A percentile compares a stretch with the other conserved stretches of the same genome.
Conservation (phyloP, 352 stramenopile genomes). For the Peronospora belbahrii region DNA sequence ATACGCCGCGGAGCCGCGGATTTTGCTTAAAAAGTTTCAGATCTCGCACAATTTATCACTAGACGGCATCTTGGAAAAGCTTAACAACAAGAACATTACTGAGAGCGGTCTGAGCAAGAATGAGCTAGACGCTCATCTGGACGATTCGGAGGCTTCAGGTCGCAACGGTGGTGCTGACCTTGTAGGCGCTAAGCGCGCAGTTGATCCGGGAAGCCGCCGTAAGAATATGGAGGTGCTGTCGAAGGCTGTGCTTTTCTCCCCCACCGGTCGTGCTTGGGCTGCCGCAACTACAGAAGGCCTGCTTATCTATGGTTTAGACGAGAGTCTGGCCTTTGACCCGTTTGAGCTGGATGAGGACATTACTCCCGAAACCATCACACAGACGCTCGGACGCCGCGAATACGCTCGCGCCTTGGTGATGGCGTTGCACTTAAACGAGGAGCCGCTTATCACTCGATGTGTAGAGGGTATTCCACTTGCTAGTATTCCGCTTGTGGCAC, state of each 20-base stretch:
- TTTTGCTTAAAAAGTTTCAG: slow-evolving; percentile 99
- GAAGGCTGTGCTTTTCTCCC: slow-evolving; percentile 94
- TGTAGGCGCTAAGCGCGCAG: slow-evolving; percentile 77
- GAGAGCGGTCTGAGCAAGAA: slow-evolving; percentile 57
- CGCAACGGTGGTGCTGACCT: slow-evolving; percentile 41
- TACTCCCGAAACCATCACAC: slow-evolving; percentile 89
- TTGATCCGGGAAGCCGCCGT: slow-evolving; percentile 88
- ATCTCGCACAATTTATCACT: slow-evolving; percentile 95
- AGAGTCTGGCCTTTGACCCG: slow-evolving; percentile 97
- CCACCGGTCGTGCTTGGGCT: slow-evolving; percentile 94
- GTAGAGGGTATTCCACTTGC: slow-evolving; percentile 87
- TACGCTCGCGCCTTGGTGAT: slow-evolving; percentile 93
- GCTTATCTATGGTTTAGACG: slow-evolving; percentile 94
- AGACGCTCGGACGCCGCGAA: slow-evolving; percentile 83
- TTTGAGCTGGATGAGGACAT: slow-evolving; percentile 98
- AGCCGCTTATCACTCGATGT: slow-evolving; percentile 87
- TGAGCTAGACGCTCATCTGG: slow-evolving; percentile 64
- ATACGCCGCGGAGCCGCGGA: slow-evolving; percentile 92
- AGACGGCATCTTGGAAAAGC: slow-evolving; percentile 95
- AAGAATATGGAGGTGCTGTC: slow-evolving; percentile 84
- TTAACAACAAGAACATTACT: slow-evolving; percentile 88
- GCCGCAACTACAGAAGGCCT: slow-evolving; percentile 96
- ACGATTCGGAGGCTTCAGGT: slow-evolving; percentile 24
- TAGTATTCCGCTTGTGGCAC: slow-evolving; percentile 87
- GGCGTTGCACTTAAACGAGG: slow-evolving; percentile 95